A percentile compares a stretch with the other conserved stretches of the same genome.
Conservation (phyloP, 2,329 filamentous ascomycete genomes). For the Colletotrichum abscissum region DNA sequence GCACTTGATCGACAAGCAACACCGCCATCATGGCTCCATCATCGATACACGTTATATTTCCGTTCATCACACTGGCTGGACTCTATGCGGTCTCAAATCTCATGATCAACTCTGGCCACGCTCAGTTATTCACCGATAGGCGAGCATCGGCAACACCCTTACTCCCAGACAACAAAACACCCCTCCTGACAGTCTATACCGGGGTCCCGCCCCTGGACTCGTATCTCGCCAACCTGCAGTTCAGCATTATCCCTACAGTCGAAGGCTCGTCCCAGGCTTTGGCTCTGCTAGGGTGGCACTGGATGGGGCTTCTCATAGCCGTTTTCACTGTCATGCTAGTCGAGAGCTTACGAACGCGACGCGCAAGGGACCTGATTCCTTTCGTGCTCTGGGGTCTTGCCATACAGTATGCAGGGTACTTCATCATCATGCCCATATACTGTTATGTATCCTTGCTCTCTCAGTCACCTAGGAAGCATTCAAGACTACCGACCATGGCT, state of each 20-base stretch:
- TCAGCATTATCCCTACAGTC: not conserved
- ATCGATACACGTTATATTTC: not conserved
- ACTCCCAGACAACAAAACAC: not conserved
- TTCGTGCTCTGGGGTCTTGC: constrained; percentile 4
- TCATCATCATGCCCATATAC: constrained; percentile 1
- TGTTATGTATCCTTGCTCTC: not conserved
- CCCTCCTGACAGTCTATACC: not conserved
- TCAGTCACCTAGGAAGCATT: not conserved
- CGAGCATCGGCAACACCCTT: not conserved
- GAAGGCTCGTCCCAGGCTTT: not conserved
- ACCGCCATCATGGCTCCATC: not conserved
- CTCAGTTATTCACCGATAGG: not conserved
- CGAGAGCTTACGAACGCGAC: not conserved
- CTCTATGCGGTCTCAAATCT: not conserved
- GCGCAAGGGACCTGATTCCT: not conserved
- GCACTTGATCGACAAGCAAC: not conserved
- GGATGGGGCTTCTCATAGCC: not conserved
- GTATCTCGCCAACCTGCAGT: constrained; percentile 7
- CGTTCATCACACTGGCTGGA: not conserved
- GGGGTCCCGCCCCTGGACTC: not conserved
- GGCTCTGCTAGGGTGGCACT: not conserved
- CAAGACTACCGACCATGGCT: not conserved
- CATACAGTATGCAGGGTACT: constrained; percentile 9
- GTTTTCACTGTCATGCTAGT: constrained; percentile 1
- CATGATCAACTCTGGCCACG: constrained; percentile 8